phyloP scores from a whole-genome alignment of 1,284 basidiomycete species.

The Phlebopus sp. region DNA sequence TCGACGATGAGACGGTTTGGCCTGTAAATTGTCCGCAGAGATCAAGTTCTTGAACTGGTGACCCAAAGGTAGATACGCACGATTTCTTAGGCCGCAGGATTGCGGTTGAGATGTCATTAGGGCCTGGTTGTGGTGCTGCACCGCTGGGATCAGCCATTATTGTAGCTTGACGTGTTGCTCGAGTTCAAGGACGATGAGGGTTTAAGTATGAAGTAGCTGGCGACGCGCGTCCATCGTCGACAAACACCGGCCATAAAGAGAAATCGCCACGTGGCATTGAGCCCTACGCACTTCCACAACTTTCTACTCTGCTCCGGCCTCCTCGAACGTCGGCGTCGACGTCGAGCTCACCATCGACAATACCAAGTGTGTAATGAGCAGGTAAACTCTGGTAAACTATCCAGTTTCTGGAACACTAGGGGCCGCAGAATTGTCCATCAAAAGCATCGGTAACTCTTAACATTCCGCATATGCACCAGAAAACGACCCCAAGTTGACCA shows the following conservation, averaged over 20 bases:
- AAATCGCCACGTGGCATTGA: conserved; percentile 14
- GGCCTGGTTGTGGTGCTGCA: conserved; percentile 69
- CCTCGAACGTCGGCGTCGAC: too few species aligned
- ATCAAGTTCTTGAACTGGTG: conserved; percentile 14
- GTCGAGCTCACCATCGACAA: too few species aligned
- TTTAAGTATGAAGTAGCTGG: conserved; percentile 7
- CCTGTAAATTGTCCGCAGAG: conserved; percentile 40
- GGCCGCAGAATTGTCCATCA: too few species aligned
- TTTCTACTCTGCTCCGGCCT: conserved; percentile 7
- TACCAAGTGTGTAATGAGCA: too few species aligned
- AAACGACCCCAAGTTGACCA: too few species aligned
- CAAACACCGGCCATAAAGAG: conserved; percentile 21
- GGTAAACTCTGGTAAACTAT: too few species aligned
- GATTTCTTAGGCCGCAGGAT: conserved; percentile 95
- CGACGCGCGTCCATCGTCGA: conserved; percentile 45
- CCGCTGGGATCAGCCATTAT: conserved; percentile 77
- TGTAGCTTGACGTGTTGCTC: conserved; percentile 3
- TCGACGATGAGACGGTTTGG: conserved; percentile 95
- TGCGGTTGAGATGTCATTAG: conserved; percentile 87
- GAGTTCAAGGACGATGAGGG: conserved; percentile 20
- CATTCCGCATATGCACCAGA: too few species aligned
- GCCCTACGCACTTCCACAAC: conserved; percentile 15
- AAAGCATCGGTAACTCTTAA: too few species aligned
- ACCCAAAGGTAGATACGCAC: conserved; percentile 48
- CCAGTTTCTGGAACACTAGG: too few species aligned